These are phyloP conservation scores for Oxytropis ochrocephala DNA, from an alignment of 306 rosid species.

Conservation along the genomic window DNA sequence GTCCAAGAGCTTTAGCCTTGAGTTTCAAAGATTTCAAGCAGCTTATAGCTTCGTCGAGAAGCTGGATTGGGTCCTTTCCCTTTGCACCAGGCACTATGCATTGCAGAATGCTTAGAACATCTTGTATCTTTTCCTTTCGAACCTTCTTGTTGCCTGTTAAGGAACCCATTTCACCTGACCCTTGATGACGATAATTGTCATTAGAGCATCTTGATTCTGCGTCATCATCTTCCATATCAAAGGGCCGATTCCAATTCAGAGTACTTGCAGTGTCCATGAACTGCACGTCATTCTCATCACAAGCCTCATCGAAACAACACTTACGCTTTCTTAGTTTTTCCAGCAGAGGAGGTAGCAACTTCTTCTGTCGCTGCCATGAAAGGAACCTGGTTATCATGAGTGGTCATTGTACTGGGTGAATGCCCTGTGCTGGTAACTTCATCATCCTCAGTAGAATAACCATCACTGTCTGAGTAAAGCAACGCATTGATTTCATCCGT, in stretches of 20 bases:
- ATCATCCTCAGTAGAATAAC: constrained; percentile 58
- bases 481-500: constrained; percentile 90
- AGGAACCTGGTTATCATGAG: constrained; percentile 33
- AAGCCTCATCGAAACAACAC: constrained; percentile 30
- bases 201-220: constrained; percentile 72
- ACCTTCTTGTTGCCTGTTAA: constrained; percentile 41
- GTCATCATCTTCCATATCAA: constrained; percentile 40
- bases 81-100: constrained; percentile 69
- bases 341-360: constrained; percentile 57
- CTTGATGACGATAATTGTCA: constrained; percentile 16
- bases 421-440: constrained; percentile 98
- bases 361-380: constrained; percentile 27
- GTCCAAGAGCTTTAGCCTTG: constrained; percentile 56
- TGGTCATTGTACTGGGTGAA: constrained; percentile 73
- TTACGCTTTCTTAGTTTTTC: constrained; percentile 60
- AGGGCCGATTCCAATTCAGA: constrained; percentile 33
- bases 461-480: constrained; percentile 76
- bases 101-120: constrained; percentile 62
- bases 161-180: constrained; percentile 32
- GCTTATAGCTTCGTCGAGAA: constrained; percentile 80
- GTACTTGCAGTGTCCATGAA: constrained; percentile 61
- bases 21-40: constrained; percentile 64
- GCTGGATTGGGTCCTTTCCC: constrained; percentile 63
- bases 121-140: constrained; percentile 66
- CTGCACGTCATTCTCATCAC: constrained; percentile 23